Base-by-base conservation (phyloP, 345 rosid genomes). In the Excoecaria agallocha region DNA sequence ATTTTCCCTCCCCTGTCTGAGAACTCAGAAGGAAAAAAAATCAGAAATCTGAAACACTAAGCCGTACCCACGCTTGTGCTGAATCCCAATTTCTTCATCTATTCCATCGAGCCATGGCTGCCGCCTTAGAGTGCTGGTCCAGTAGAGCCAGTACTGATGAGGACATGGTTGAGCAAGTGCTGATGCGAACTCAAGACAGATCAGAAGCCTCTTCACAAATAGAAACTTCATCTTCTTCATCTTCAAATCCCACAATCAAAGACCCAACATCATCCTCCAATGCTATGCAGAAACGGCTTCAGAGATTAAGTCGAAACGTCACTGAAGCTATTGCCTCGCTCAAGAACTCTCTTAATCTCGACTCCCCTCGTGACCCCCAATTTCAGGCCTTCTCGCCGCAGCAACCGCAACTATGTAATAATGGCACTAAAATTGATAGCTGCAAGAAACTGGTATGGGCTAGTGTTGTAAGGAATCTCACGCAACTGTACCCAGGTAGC, bases 111-210 rank as follows among this genome's bases (percentile, higher is more conserved):
- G 48, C 70, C 74, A 90, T 94, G 98, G 93, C 97, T 64, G 97
- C 97, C n/a, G 97, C 98, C 3, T 76, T 94, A 9, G 98, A 94
- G 82, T 94, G 98, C 90, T 91, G 97, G 97, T 91, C 97, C 3
- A 87, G 97, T 78, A 83, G 97, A 64, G 82, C 95, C 77, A 89
- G 87, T 82, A 84, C 90, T 69, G 97, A 89, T 78, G 97, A 94
- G 81, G 98, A 94, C 82, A 71, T 85, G 84, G 95, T 92, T 54
- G 98, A 94, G 87, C 95, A 94, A 80, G 98, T 92, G 67, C 86
- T 94, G 76, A 91, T 94, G 97, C 88, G 92, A 22, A 81, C 94
- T 16, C 81, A 85, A 66, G 86, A 90, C 85, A 81, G 98, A 87
- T 92, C 78, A 51, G 80, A 71, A 49, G 17, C 71, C 20, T 55